These are phyloP conservation scores for Hypoxylon sp. DNA, from an alignment of 2,329 filamentous ascomycete species.

Conservation along the genomic window DNA sequence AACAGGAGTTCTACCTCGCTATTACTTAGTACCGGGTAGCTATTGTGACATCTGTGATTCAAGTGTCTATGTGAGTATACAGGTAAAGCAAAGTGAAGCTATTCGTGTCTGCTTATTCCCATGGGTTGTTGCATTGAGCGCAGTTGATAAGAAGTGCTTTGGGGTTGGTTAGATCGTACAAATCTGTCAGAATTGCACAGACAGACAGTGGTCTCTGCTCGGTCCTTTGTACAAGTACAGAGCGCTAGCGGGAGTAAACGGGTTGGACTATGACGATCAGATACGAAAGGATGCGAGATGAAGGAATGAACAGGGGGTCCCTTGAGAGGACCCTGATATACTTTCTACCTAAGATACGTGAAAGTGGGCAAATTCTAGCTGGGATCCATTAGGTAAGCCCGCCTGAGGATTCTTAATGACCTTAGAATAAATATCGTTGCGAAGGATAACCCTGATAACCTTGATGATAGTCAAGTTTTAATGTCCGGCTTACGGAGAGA, in stretches of 20 bases:
- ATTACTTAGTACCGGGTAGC: background rate
- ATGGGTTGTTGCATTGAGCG: conserved; percentile 6
- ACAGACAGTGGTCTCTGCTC: conserved; percentile 29
- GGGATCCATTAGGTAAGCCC: conserved; percentile 32
- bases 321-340: conserved; percentile 45
- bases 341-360: too few species aligned
- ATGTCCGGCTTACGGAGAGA: conserved; percentile 34
- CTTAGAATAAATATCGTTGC: conserved; percentile 23
- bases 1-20: background rate
- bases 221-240: conserved; percentile 26
- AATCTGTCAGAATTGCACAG: conserved; percentile 31
- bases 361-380: conserved; percentile 32
- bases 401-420: conserved; percentile 29
- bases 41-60: background rate
- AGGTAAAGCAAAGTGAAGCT: conserved; percentile 26
- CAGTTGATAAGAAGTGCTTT: background rate
- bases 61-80: conserved; percentile 2
- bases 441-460: conserved; percentile 33
- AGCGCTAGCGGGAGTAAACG: conserved; percentile 31
- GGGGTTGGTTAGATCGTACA: conserved; percentile 17
- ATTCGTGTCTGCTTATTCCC: conserved; percentile 23
- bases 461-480: conserved; percentile 29
- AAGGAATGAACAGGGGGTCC: conserved; percentile 41
- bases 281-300: conserved; percentile 43
- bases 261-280: conserved; percentile 41